A percentile compares a stretch with the other conserved stretches of the same genome.
phyloP scores from a whole-genome alignment of 164 flowering plant genomes.

The Magnolia changhungtana region DNA sequence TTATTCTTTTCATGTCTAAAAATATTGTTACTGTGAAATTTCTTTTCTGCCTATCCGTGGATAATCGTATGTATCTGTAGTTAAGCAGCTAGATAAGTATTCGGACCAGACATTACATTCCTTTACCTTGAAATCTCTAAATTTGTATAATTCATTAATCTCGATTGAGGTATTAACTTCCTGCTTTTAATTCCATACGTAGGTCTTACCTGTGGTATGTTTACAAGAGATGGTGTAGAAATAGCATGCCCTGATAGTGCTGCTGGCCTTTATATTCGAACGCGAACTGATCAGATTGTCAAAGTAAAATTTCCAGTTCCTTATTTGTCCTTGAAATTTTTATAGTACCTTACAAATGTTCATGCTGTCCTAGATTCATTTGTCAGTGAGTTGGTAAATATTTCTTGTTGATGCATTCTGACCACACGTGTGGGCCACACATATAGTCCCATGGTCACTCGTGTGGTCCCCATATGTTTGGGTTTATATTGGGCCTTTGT shows the following conservation, averaged over 20 bases:
- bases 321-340: constrained; percentile 17
- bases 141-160: constrained; percentile 2
- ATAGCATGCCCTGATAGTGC: constrained; percentile 77
- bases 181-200: constrained; percentile 29
- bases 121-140: neutral
- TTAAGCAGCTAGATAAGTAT: too few relatives aligned
- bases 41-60: too few relatives aligned
- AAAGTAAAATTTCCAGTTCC: constrained; percentile 43
- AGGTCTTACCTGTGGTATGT: constrained; percentile 94
- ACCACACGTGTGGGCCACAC: too few relatives aligned
- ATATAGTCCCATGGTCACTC: too few relatives aligned
- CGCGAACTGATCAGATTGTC: constrained; percentile 68
- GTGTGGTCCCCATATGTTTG: too few relatives aligned
- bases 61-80: too few relatives aligned
- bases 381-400: too few relatives aligned
- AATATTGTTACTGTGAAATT: too few relatives aligned
- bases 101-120: too few relatives aligned
- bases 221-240: constrained; percentile 56
- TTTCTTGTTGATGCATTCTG: too few relatives aligned
- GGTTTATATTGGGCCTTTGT: too few relatives aligned
- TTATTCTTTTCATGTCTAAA: too few relatives aligned
- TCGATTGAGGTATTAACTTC: constrained; percentile 14
- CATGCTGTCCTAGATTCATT: neutral
- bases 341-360: neutral
- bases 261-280: constrained; percentile 85